phyloP scores from a whole-genome alignment of 2,329 filamentous ascomycete genomes.

The Aspergillus phoenicis region DNA sequence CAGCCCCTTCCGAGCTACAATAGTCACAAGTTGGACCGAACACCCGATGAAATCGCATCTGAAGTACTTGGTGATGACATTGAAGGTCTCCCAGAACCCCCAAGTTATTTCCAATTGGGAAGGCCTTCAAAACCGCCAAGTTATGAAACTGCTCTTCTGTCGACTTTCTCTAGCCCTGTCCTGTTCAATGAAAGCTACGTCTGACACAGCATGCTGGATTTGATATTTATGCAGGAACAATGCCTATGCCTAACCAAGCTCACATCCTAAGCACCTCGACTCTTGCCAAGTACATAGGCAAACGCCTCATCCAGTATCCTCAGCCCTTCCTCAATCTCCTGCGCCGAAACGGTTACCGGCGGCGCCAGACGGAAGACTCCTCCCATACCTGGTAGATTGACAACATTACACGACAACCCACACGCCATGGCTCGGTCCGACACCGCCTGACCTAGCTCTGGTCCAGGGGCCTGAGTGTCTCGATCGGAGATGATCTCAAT shows the following conservation, averaged over 20 bases:
- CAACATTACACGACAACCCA: slow-evolving; percentile 61
- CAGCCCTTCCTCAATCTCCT: slow-evolving; percentile 56
- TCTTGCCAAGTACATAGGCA: slow-evolving; percentile 35
- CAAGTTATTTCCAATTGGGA: neutral
- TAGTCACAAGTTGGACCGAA: neutral
- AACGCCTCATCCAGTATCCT: slow-evolving; percentile 61
- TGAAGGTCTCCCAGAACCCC: neutral
- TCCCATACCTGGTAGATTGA: slow-evolving; percentile 57
- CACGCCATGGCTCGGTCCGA: slow-evolving; percentile 53
- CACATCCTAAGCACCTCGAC: neutral
- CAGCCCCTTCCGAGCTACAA: neutral
- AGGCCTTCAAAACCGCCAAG: too few species aligned
- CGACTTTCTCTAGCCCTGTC: too few species aligned
- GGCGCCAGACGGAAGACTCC: slow-evolving; percentile 63
- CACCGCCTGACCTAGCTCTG: slow-evolving; percentile 53
- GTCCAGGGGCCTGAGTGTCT: slow-evolving; percentile 47
- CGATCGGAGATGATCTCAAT: slow-evolving; percentile 60
- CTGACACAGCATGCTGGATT: too few species aligned
- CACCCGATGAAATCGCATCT: neutral
- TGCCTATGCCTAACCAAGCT: neutral
- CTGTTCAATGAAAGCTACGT: too few species aligned
- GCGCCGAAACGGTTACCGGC: slow-evolving; percentile 59
- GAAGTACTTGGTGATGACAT: neutral
- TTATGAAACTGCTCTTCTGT: too few species aligned
- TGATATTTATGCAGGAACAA: too few species aligned